Evolutionary conservation across 495 filamentous ascomycete species (phyloP).

Genomic region (Aspergillus saccharolyticus): DNA sequence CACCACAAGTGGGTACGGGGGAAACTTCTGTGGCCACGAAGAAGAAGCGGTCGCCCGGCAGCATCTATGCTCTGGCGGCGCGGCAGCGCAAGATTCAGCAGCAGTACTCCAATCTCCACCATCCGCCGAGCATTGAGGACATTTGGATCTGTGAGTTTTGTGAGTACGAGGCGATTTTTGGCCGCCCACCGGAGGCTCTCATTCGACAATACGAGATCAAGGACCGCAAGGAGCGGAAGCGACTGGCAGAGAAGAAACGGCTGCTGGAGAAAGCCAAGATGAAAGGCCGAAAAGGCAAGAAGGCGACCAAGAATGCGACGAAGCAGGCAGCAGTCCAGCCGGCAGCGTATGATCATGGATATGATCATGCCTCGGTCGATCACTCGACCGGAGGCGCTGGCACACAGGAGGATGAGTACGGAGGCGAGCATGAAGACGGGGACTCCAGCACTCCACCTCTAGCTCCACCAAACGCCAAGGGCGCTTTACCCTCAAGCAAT

Average conservation of each 20-base stretch:
- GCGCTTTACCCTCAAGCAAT: constrained; percentile 28
- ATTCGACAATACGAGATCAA: constrained; percentile 93
- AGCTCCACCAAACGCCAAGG: constrained; percentile 31
- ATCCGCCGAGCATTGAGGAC: constrained; percentile 68
- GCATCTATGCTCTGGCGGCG: constrained; percentile 58
- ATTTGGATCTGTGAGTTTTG: constrained; percentile 95
- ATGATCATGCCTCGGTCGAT: constrained; percentile 44
- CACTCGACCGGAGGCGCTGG: constrained; percentile 38
- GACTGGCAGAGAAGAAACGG: constrained; percentile 73
- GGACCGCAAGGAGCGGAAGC: constrained; percentile 77
- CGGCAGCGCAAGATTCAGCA: constrained; percentile 65
- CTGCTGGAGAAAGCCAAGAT: constrained; percentile 92
- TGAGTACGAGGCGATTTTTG: constrained; percentile 84
- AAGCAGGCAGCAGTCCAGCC: constrained; percentile 46
- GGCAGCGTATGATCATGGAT: constrained; percentile 39
- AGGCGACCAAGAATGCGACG: constrained; percentile 59
- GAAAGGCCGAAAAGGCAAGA: constrained; percentile 81
- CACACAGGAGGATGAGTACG: constrained; percentile 49
- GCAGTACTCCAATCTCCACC: constrained; percentile 68
- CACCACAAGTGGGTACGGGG: constrained; percentile 34
- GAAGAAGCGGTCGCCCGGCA: constrained; percentile 51
- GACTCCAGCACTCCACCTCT: constrained; percentile 33
- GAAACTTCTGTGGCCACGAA: constrained; percentile 42
- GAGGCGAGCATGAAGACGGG: constrained; percentile 54
- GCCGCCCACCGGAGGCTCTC: constrained; percentile 72